Evolutionary conservation across 495 filamentous ascomycete species (phyloP).

Genomic region (Stereocaulon alpinum): DNA sequence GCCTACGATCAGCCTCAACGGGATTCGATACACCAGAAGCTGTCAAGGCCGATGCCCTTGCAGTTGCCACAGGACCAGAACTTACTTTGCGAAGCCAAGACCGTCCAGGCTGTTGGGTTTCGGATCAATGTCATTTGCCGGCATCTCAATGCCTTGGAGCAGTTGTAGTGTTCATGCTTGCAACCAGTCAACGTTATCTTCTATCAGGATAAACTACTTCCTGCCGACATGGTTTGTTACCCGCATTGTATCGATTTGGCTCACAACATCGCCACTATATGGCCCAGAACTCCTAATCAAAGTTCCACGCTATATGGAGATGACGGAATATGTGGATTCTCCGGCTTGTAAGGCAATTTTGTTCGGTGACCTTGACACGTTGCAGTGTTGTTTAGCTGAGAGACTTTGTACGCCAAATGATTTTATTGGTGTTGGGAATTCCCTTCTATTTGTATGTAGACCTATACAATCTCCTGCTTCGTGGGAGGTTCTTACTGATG

Average conservation of each 20-base stretch:
- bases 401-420: too few relatives aligned
- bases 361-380: too few relatives aligned
- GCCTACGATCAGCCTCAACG: too few relatives aligned
- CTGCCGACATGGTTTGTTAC: not conserved
- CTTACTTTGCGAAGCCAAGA: not conserved
- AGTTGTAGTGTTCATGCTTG: not conserved
- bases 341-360: too few relatives aligned
- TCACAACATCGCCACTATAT: not conserved
- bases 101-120: not conserved
- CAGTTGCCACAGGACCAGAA: not conserved
- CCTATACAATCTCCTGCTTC: too few relatives aligned
- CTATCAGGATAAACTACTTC: not conserved
- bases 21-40: too few relatives aligned
- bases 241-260: not conserved
- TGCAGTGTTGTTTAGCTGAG: too few relatives aligned
- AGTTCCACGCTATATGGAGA: not conserved
- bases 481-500: too few relatives aligned
- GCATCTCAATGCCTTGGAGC: not conserved
- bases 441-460: too few relatives aligned
- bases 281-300: not conserved
- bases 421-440: too few relatives aligned
- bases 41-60: too few relatives aligned
- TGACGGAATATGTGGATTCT: accelerated
- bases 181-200: not conserved
- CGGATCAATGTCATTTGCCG: not conserved